Base-by-base conservation (phyloP, 2,329 filamentous ascomycete genomes). In the Blastomyces percursus region DNA sequence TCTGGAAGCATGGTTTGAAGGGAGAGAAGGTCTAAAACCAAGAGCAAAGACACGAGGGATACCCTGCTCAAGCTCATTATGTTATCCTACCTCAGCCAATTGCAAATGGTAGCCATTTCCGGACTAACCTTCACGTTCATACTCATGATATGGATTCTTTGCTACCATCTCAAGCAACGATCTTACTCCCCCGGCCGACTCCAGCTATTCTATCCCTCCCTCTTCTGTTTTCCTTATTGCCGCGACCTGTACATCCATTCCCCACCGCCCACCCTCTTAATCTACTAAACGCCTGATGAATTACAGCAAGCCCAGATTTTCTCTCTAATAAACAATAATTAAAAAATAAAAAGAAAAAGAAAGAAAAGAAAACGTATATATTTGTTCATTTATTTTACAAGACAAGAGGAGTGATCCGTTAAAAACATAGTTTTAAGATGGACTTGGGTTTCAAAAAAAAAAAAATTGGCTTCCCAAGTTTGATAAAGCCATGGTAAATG, bases 1-100 rank as follows among this genome's bases (percentile, higher is more conserved):
- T 95, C 81, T 97, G 92, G 93, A 96, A 97, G 86, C 89, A 96
- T 81, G 94, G 93, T 74, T 79, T 97, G 68, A 82, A 80, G 71
- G 87, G 88, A 81, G 86, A 86, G 83, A 97, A 99, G 90, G 91
- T 97, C 71, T 99, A 93, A 74, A 35, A 46, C 14, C 14, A 57
- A 30, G 8, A 24, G 19, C 11, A 14, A 21, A 50, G 21, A 24
- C n/a, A 21, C 21, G 21, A 50, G 46, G 21, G 46, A 50, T 8
- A 24, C 8, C 44, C 21, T 27, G 9, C 46, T 50, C 46, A 14
- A 50, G 3, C 21, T 24, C 32, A 52, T 32, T 61, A 11, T 24
- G n/a, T 21, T 57, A 44, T 44, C 46, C 21, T 50, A 27, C n/a
- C 46, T 27, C 24, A 50, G 46, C 46, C 46, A 50, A 50, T 50